These are phyloP conservation scores for Sclerotinia trifoliorum DNA, from an alignment of 2,329 filamentous ascomycete genomes.

Conservation along the genomic window DNA sequence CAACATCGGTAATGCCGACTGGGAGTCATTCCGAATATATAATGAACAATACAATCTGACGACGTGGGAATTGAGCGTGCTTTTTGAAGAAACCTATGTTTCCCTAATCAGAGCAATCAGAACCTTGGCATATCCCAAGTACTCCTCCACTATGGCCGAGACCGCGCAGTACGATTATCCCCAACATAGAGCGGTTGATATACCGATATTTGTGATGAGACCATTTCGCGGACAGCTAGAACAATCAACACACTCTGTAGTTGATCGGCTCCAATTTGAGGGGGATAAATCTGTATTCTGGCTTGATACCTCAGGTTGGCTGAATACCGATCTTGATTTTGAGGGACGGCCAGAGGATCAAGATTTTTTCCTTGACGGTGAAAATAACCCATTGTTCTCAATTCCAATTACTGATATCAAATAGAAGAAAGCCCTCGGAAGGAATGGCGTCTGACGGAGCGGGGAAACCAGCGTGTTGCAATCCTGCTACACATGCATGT, in stretches of 20 bases:
- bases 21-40: constrained; percentile 38
- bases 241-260: constrained; percentile 40
- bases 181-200: constrained; percentile 31
- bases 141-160: constrained; percentile 23
- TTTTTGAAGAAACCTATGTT: constrained; percentile 41
- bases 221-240: constrained; percentile 41
- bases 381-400: not conserved
- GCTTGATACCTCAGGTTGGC: constrained; percentile 45
- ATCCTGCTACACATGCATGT: constrained; percentile 42
- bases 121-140: constrained; percentile 32
- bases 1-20: constrained; percentile 40
- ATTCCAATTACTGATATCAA: not conserved
- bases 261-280: constrained; percentile 39
- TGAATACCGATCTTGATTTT: constrained; percentile 36
- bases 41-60: constrained; percentile 38
- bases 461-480: constrained; percentile 41
- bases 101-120: constrained; percentile 41
- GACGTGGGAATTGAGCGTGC: constrained; percentile 35
- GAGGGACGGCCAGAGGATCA: constrained; percentile 30
- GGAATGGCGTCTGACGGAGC: constrained; percentile 39
- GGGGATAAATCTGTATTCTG: constrained; percentile 42
- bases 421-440: constrained; percentile 32
- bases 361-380: constrained; percentile 40
- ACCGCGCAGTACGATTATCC: constrained; percentile 24
- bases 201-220: constrained; percentile 43